phyloP scores from a whole-genome alignment of 805 yeast species.

The Lachancea fermentati region DNA sequence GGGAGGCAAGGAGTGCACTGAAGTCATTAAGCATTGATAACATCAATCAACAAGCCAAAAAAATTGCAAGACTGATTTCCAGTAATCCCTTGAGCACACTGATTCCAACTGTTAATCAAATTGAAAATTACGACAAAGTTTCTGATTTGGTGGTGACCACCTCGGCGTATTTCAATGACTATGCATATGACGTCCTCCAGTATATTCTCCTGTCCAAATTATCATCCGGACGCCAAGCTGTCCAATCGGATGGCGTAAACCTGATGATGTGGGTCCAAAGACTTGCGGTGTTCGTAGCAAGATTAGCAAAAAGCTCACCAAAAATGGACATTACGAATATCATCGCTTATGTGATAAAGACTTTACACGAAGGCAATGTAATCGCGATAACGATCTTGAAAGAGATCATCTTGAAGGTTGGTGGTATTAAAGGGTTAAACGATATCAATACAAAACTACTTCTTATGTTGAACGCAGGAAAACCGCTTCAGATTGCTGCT shows the following conservation, averaged over 20 bases:
- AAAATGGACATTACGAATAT: conserved; percentile 59
- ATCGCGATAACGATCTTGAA: conserved; percentile 59
- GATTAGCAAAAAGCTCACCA: conserved; percentile 50
- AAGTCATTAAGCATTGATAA: conserved; percentile 82
- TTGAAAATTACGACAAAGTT: conserved; percentile 88
- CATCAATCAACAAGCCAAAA: conserved; percentile 63
- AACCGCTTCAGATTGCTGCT: conserved; percentile 48
- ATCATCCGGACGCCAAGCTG: conserved; percentile 57
- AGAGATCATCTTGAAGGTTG: conserved; percentile 65
- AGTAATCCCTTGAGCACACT: conserved; percentile 78
- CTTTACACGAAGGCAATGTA: conserved; percentile 53
- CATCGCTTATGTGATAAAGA: conserved; percentile 52
- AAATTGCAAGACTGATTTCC: conserved; percentile 64
- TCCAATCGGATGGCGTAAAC: conserved; percentile 74
- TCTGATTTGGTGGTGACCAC: conserved; percentile 72
- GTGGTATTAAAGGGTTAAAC: conserved; percentile 67
- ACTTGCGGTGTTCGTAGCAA: conserved; percentile 71
- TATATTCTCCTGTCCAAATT: conserved; percentile 67
- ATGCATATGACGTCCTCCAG: conserved; percentile 83
- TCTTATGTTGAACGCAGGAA: conserved; percentile 58
- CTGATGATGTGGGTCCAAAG: conserved; percentile 85
- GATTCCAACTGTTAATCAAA: conserved; percentile 63
- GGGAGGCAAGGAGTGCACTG: conserved; percentile 68
- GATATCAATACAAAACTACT: conserved; percentile 66
- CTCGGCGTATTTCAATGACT: conserved; percentile 64